Base-by-base conservation (phyloP, 1,284 basidiomycete genomes). In the Puccinia hordei region DNA sequence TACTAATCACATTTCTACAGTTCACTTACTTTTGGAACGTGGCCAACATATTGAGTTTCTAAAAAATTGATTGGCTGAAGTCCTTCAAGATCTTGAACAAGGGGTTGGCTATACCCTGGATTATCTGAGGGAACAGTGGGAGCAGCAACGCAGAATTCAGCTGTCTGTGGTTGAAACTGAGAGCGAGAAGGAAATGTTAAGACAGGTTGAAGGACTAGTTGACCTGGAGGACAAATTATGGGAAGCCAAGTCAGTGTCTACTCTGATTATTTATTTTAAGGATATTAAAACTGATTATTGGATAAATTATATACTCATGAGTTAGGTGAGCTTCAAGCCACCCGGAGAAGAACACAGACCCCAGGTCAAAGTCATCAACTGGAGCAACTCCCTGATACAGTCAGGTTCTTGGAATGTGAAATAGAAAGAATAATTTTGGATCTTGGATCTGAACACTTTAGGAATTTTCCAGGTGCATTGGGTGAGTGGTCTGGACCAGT, bases 141-240 rank as follows among this genome's bases (percentile, higher is more conserved):
- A 24, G 1, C 22, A 41, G 1, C 41, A 68, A 49, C 1, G 46
- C 13, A 41, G 49, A 49, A 49, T 68, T 12, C 41, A 68, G 22
- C 27, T 68, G 1, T 46, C 66, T 24, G 41, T 51, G 1, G 49
- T 68, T 1, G 41, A 49, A 15, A 68, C 4, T 12, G n/a, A 19
- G 13, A 68, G 22, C 49, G 41, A 68, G n/a, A 68, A 22, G 38
- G 66, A 68, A 38, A 46, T 27, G 22, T 2, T 10, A 27, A 33
- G 49, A 68, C 22, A n/a, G 27, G 13, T 68, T 41, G 66, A 68
- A 19, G 66, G 49, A 15, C 66, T 68, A 27, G 66, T 68, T 15
- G 15, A 27, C 1, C 27, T 68, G n/a, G 66, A 68, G 27, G 66
- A 68, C 19, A 68, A 27, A 15, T 41, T 68, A 1, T 24, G 41